Conservation (phyloP, 2,329 filamentous ascomycete species). For the Stagonosporopsis chrysanthemi region DNA sequence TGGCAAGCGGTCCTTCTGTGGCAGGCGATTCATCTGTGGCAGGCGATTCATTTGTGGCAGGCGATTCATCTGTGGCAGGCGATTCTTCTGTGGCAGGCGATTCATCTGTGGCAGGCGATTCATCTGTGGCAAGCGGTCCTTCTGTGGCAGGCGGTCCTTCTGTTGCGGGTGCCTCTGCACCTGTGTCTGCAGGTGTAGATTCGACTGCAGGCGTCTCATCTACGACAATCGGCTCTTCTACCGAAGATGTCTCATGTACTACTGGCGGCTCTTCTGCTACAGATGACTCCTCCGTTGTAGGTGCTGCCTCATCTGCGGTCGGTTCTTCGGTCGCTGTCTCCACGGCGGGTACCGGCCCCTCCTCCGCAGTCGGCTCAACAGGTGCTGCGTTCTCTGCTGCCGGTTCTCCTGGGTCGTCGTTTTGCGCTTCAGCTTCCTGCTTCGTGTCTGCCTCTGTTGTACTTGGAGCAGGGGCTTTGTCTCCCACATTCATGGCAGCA, state of each 20-base stretch:
- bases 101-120: no score
- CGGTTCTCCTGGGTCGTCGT: background rate
- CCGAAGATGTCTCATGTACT: background rate
- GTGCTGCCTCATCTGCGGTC: background rate
- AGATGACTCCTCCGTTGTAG: background rate
- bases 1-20: no score
- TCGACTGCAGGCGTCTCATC: background rate
- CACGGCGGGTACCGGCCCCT: background rate
- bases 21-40: no score
- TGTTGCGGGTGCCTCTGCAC: no score
- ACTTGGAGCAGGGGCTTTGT: constrained; percentile 6
- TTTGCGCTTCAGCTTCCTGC: background rate
- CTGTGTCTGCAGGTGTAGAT: background rate
- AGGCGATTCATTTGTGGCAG: no score
- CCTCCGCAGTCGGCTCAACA: background rate
- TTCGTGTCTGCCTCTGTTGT: background rate
- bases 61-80: no score
- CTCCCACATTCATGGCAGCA: background rate
- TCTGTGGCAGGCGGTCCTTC: background rate
- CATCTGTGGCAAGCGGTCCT: background rate
- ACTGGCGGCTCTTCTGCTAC: background rate
- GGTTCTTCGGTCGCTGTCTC: background rate
- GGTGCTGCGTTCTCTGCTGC: background rate
- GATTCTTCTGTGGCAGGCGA: no score
- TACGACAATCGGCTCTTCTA: background rate